Conservation (phyloP, 1,284 basidiomycete species). For the Puccinia coronata region DNA sequence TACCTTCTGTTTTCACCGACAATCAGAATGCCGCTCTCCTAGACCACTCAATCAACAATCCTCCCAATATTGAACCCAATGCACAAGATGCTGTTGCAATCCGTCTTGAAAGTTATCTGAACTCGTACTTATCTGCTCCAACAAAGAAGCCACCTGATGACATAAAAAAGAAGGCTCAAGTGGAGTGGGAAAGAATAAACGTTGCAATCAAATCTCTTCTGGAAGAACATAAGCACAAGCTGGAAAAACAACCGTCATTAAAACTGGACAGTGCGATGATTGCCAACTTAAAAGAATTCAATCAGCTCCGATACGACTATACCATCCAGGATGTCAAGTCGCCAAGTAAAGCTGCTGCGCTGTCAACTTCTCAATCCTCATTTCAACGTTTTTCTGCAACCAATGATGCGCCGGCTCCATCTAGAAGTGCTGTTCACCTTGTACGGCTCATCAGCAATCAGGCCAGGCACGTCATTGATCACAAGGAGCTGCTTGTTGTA, state of each 20-base stretch:
- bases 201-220: not conserved
- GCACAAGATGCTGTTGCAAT: not conserved
- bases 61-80: not conserved
- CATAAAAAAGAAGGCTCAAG: not conserved
- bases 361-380: not conserved
- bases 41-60: no score
- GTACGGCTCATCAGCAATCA: not conserved
- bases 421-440: not conserved
- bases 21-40: not conserved
- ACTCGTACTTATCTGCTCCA: not conserved
- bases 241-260: not conserved
- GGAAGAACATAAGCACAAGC: not conserved
- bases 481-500: not conserved
- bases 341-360: not conserved
- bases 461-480: not conserved
- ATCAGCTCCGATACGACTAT: not conserved
- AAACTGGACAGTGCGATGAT: not conserved
- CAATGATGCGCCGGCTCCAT: not conserved
- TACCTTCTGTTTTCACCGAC: not conserved
- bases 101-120: not conserved
- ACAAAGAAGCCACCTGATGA: not conserved
- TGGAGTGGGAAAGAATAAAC: not conserved
- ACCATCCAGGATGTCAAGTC: not conserved
- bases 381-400: not conserved
- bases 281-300: not conserved